Evolutionary conservation across 2,329 filamentous ascomycete genomes (phyloP).

Genomic region (Alternaria gaisen): DNA sequence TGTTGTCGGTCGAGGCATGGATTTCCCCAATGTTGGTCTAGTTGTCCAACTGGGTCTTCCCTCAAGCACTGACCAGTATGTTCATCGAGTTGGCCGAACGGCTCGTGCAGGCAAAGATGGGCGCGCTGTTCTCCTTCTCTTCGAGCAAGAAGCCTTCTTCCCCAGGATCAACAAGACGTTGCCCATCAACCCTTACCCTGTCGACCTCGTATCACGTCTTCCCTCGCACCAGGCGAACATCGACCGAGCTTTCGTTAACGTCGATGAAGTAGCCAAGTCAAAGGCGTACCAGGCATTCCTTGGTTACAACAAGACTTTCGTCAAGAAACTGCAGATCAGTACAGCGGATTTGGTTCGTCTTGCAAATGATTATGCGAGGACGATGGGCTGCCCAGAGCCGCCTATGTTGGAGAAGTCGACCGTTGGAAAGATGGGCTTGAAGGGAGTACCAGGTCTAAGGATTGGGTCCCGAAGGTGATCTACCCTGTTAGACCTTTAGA

Average conservation of each 20-base stretch:
- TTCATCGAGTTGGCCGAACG: conserved; percentile 55
- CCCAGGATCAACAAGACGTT: conserved; percentile 58
- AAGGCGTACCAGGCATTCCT: conserved; percentile 59
- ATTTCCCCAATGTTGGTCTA: conserved; percentile 60
- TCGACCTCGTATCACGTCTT: conserved; percentile 51
- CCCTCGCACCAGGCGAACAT: conserved; percentile 44
- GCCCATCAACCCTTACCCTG: conserved; percentile 61
- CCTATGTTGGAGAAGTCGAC: conserved; percentile 57
- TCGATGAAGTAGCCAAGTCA: conserved; percentile 53
- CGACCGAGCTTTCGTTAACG: conserved; percentile 42
- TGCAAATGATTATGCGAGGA: conserved; percentile 55
- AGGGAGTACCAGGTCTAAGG: conserved; percentile 54
- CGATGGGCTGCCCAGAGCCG: conserved; percentile 57
- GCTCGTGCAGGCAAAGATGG: conserved; percentile 58
- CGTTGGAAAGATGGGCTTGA: conserved; percentile 60
- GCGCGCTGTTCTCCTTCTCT: conserved; percentile 63
- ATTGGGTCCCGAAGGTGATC: conserved; percentile 36
- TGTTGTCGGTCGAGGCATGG: conserved; percentile 60
- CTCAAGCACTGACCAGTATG: conserved; percentile 58
- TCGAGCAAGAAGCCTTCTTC: conserved; percentile 63
- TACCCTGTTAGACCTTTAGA: not conserved
- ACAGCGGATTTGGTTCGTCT: conserved; percentile 52
- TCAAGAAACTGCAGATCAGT: conserved; percentile 54
- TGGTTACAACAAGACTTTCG: conserved; percentile 58
- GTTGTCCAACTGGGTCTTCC: conserved; percentile 62